Evolutionary conservation across 2,329 filamentous ascomycete genomes (phyloP), one percentile per base, ranked within the genome.

Genomic region (Coleophoma eucalyptorum): DNA sequence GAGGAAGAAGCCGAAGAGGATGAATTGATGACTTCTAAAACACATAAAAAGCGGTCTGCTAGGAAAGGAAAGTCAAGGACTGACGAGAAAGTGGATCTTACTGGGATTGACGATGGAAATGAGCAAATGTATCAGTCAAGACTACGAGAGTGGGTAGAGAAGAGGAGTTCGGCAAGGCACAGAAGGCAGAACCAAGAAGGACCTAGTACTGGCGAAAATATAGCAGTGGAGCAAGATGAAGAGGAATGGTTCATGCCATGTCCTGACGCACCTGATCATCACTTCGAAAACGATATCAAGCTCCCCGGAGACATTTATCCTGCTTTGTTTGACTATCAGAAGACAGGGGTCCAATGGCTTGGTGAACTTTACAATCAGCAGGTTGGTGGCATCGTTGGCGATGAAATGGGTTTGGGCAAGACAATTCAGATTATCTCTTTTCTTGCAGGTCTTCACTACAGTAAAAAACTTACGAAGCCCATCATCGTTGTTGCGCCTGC

Each of bases 321-420:
- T 0, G 90, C 90, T 2, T 74, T 99, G 0, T 99, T 97, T 62
- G 90, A 95, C 56, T 99, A 99, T 59, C 94, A 99, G 63, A 97
- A 96, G 68, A 97, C 91, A 0, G 92, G 93, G 3, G 91, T 99
- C 3, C 89, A 96, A 65, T 99, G 94, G 94, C 79, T 99, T 6
- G 91, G 90, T 67, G 93, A 99, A 67, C 75, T 99, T 2, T 93
- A 96, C 65, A 83, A 85, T 50, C 91, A 97, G 65, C 82, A 87
- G 54, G 91, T 96, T 5, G 94, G 94, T 20, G 94, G 94, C 3
- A 97, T 99, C 49, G 81, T 99, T 37, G 94, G 93, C 5, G 94
- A 99, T 64, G 94, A 99, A 69, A 99, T 99, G 94, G 94, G 95
- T 1, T 73, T 99, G n/a, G 94, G 94, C 4, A 99, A 99, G 72